These are phyloP conservation scores for Pachysolen tannophilus DNA, from an alignment of 805 yeast genomes.

Conservation along the genomic window DNA sequence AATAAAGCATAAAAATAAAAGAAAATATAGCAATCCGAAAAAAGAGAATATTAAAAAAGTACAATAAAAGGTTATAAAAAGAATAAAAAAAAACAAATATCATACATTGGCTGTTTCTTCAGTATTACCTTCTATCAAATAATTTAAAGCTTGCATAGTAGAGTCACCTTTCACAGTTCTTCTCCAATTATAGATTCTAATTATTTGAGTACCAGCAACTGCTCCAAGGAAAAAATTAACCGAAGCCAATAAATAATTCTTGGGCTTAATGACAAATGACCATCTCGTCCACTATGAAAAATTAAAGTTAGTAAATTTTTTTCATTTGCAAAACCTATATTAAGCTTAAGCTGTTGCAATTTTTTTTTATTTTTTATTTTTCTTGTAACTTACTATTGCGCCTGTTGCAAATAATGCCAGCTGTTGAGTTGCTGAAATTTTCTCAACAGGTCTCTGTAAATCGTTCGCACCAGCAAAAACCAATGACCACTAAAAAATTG, in stretches of 20 bases:
- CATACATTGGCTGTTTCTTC: too few species aligned
- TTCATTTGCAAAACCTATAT: too few species aligned
- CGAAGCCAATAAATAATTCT: slow-evolving; percentile 78
- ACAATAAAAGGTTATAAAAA: too few species aligned
- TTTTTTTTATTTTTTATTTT: too few species aligned
- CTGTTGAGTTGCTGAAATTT: slow-evolving; percentile 84
- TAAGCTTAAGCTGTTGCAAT: too few species aligned
- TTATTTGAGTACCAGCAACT: slow-evolving; percentile 81
- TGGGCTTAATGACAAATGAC: slow-evolving; percentile 90
- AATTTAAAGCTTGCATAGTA: slow-evolving; percentile 43
- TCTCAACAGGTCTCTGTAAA: slow-evolving; percentile 84
- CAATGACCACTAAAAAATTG: slow-evolving; percentile 58
- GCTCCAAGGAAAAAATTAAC: slow-evolving; percentile 90
- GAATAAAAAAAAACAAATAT: too few species aligned
- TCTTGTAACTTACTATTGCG: too few species aligned
- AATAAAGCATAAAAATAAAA: too few species aligned
- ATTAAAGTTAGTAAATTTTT: too few species aligned
- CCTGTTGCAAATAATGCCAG: slow-evolving; percentile 86
- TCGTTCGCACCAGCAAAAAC: slow-evolving; percentile 91
- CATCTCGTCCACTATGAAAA: slow-evolving; percentile 99
- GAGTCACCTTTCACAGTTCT: slow-evolving; percentile 48
- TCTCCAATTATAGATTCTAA: slow-evolving; percentile 67
- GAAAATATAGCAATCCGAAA: too few species aligned
- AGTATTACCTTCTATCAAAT: slow-evolving; percentile 49
- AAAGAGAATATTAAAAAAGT: too few species aligned